Evolutionary conservation across 2,329 filamentous ascomycete genomes (phyloP), one percentile per base, ranked within the genome.

Genomic region (Fonsecaea multimorphosa): DNA sequence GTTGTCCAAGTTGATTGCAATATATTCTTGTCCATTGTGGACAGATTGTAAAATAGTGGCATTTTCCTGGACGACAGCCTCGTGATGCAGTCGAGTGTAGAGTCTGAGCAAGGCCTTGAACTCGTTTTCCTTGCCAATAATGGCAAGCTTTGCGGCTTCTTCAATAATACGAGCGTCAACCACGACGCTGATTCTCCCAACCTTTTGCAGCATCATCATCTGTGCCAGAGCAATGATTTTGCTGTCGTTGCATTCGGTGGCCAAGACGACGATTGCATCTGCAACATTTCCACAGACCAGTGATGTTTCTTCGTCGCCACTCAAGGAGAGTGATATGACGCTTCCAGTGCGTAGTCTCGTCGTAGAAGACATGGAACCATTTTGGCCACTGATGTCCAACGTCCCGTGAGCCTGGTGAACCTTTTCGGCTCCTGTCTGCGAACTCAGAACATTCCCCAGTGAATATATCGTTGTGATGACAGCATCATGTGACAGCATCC

Each of bases 401-500:
- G 44, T 14, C 11, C 63, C 27, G 14, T 67, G 61, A 24, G 73
- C 32, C 63, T 77, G 77, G 65, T 76, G 73, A 29, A 71, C 66
- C 61, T 82, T 82, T 32, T 87, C 85, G 36, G 81, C 73, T 19
- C 79, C 80, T 6, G 84, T 83, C 54, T 86, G 87, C 4, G 92
- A 89, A 72, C 93, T 97, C 14, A 99, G 83, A 3, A 97, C 90
- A 75, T 99, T 99, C 22, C 95, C 95, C n/a, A 99, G 84, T 0
- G 93, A 95, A 78, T 99, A 99, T 9, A 99, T 82, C 0, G 93
- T 98, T 4, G 93, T 96, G 71, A 99, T 98, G 38, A 97, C 86
- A 38, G 93, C 90, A 80, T 99, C 95, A 72, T 96, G 91, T 1
- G 95, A 96, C 12, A 98, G 84, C 73, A 90, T 84, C 71, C 89